These are phyloP conservation scores for Blastocystis sp. DNA, from an alignment of 352 stramenopile species.

Conservation along the genomic window DNA sequence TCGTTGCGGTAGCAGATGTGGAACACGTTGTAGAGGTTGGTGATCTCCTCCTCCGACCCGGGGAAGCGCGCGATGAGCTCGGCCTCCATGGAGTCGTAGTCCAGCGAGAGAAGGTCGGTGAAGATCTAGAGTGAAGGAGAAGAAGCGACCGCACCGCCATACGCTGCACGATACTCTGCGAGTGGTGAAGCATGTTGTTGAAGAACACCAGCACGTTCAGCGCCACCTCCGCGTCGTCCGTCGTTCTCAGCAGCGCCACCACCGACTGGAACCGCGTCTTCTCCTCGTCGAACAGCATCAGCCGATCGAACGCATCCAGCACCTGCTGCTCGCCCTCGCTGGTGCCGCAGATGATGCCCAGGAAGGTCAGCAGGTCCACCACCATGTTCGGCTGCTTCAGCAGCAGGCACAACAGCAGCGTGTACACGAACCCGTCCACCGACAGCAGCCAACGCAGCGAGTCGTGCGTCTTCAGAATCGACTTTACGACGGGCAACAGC, in stretches of 20 bases:
- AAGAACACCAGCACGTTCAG: conserved; percentile 55
- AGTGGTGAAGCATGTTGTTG: conserved; percentile 24
- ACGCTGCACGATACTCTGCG: conserved; percentile 4
- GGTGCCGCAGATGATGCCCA: conserved; percentile 26
- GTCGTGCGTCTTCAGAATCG: conserved; percentile 49
- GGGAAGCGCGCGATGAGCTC: conserved; percentile 1
- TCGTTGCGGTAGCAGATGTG: conserved; percentile 1
- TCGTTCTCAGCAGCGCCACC: conserved; percentile 11
- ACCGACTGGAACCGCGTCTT: conserved; percentile 49
- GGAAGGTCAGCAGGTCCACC: conserved; percentile 6
- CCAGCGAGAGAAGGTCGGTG: conserved; percentile 53
- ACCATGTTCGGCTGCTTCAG: conserved; percentile 26
- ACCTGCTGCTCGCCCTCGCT: conserved; percentile 23
- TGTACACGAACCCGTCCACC: conserved; percentile 40
- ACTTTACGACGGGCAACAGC: conserved; percentile 37
- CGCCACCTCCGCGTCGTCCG: background rate
- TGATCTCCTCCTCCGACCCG: background rate
- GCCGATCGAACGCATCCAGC: conserved; percentile 5
- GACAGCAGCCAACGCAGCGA: conserved; percentile 35
- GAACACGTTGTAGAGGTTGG: conserved; percentile 27
- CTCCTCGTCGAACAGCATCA: conserved; percentile 62
- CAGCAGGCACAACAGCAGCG: conserved; percentile 39
- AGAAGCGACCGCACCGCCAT: conserved; percentile 22
- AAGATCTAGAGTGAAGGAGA: conserved; percentile 27
- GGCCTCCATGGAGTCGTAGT: background rate